Base-by-base conservation (phyloP, 768 basidiomycete species). In the Rhodotorula graminis region DNA sequence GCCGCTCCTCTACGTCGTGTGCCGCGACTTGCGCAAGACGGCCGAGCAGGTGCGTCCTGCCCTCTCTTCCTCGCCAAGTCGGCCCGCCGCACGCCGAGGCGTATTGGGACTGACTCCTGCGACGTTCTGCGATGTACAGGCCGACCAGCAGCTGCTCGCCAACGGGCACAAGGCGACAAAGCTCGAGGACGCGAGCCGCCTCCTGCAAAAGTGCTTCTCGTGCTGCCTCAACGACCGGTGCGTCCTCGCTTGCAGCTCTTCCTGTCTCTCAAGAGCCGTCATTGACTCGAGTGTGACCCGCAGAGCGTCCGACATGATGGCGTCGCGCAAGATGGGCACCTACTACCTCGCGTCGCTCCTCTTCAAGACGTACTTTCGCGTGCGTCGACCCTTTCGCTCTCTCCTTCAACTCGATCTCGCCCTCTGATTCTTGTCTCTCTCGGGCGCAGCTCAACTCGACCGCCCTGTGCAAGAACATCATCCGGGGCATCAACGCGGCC, bases 321-420 rank as follows among this genome's bases (percentile, higher is more conserved):
- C 90, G 81, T 89, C 90, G 52, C 83, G 92, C 77, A 91, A 91
- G 83, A 90, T 93, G 92, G 88, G 93, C 1, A 86, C 93, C 3
- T 98, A 98, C 82, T 91, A 93, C 77, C 87, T 96, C 23, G 93
- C 94, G 1, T 90, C 89, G 25, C 83, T 95, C 62, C 88, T 93
- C 67, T 83, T 99, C 81, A 98, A 98, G 81, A 90, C 88, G 61
- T 98, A 98, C 82, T 97, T 98, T 85, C 88, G 89, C 77, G 94
- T 88, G 81, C 80, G 89, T 84, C 42, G 47, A 55, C 53, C 11
- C 33, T 27, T n/a, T 60, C 46, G 23, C 23, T 65, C 64, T 37
- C 25, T 15, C 21, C 50, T 27, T 18, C 60, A 59, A 61, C 66
- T 44, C 1, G 1, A n/a, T 4, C 37, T 37, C 37, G 37, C 37